Conservation (phyloP, 805 yeast species). For the Candida sithepensis region DNA sequence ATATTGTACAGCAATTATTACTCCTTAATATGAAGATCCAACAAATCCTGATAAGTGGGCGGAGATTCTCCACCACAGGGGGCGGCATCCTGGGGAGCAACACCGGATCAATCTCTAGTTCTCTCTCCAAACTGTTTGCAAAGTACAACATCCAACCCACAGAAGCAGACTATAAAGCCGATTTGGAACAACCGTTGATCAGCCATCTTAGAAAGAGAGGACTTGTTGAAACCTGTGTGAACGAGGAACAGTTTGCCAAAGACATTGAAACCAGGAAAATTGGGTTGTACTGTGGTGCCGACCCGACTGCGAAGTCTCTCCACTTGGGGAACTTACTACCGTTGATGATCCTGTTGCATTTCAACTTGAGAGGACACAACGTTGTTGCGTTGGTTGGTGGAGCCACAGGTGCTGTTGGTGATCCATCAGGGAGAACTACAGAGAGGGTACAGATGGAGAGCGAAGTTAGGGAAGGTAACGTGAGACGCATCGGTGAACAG, state of each 20-base stretch:
- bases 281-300: slow-evolving; percentile 89
- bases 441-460: slow-evolving; percentile 65
- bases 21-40: too few species aligned
- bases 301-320: slow-evolving; percentile 86
- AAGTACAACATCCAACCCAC: slow-evolving; percentile 16
- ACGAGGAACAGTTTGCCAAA: slow-evolving; percentile 27
- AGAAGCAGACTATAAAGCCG: slow-evolving; percentile 25
- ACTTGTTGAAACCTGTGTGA: slow-evolving; percentile 39
- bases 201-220: slow-evolving; percentile 43
- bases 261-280: slow-evolving; percentile 34
- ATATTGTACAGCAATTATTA: too few species aligned
- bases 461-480: slow-evolving; percentile 51
- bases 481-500: slow-evolving; percentile 57
- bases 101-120: slow-evolving; percentile 11
- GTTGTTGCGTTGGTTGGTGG: slow-evolving; percentile 87
- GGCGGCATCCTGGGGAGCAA: too few species aligned
- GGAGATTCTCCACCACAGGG: background rate
- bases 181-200: slow-evolving; percentile 37
- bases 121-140: slow-evolving; percentile 17
- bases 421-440: slow-evolving; percentile 86
- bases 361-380: slow-evolving; percentile 78
- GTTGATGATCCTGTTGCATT: slow-evolving; percentile 77
- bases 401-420: slow-evolving; percentile 95
- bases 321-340: slow-evolving; percentile 93
- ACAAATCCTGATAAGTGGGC: background rate